Evolutionary conservation across 805 yeast genomes (phyloP), one percentile per base, ranked within the genome.

Genomic region (Candida awuae): DNA sequence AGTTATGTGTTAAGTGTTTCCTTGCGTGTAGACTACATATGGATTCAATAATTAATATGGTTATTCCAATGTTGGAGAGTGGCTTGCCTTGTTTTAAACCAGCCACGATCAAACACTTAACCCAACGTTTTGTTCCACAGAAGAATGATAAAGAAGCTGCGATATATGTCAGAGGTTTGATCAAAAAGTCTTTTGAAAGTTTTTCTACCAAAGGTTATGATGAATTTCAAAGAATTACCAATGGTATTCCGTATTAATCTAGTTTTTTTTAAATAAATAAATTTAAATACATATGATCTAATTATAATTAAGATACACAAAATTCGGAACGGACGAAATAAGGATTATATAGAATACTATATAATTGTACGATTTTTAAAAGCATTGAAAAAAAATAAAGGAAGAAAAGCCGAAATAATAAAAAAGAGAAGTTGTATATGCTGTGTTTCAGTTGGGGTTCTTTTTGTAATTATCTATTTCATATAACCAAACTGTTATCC

Each of bases 61-160:
- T 92, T 19, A 68, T 68, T 23, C 97, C 97, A 4, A 92, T 92
- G 99, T 65, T 90, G 49, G 94, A 82, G 34, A 81, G 94, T 57
- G 97, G 97, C 1, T 71, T 90, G 54, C 98, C 97, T 4, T 90
- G 98, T 59, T 90, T 90, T 74, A 90, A 87, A 59, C 88, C 84
- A 2, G 70, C 77, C 39, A 87, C 97, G 0, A 84, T 92, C 39
- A 80, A 76, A 59, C 82, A 82, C 53, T 66, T 92, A 55, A 68
- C 82, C 35, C 66, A 64, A 25, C 69, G 99, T 50, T 90, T 92
- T 66, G 95, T 74, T 26, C 84, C 94, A 17, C 66, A 72, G 19
- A 87, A 81, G 61, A 63, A 74, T 22, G 97, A 90, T 38, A 79
- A 75, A 40, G 96, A 90, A 34, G 97, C 97, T 7, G 86, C 94